phyloP scores from a whole-genome alignment of 2,329 filamentous ascomycete species.

The Penicillium fuscoglaucum region DNA sequence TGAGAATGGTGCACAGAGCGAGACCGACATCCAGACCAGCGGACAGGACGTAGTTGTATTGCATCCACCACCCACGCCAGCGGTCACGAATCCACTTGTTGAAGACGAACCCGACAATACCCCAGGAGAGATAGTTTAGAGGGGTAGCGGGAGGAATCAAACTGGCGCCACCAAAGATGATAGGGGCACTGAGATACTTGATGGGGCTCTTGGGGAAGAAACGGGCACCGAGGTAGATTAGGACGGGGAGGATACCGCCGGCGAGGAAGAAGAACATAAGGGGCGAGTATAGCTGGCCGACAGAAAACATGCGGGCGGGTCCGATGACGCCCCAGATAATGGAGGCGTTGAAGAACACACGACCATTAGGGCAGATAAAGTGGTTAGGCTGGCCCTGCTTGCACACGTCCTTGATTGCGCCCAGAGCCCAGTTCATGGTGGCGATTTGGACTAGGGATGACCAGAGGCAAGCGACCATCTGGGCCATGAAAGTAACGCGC shows the following conservation, averaged over 20 bases:
- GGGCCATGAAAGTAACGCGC: constrained; percentile 53
- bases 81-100: constrained; percentile 66
- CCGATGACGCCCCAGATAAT: constrained; percentile 74
- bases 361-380: constrained; percentile 58
- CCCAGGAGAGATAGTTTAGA: constrained; percentile 72
- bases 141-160: constrained; percentile 68
- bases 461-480: constrained; percentile 54
- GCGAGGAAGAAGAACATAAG: constrained; percentile 72
- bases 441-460: constrained; percentile 52
- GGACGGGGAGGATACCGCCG: constrained; percentile 61
- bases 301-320: constrained; percentile 67
- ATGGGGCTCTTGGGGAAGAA: constrained; percentile 61
- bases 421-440: constrained; percentile 48
- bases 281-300: constrained; percentile 60
- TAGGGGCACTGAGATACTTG: constrained; percentile 66
- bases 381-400: constrained; percentile 58
- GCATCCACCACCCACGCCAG: constrained; percentile 72
- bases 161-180: constrained; percentile 66
- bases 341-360: constrained; percentile 67
- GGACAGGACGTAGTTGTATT: constrained; percentile 75
- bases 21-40: constrained; percentile 70
- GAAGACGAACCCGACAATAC: constrained; percentile 65
- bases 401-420: constrained; percentile 65
- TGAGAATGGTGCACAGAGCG: constrained; percentile 65
- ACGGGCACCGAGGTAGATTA: constrained; percentile 63